Base-by-base conservation (phyloP, 176 grass and related monocot genomes). In the Saccharum spontaneum region DNA sequence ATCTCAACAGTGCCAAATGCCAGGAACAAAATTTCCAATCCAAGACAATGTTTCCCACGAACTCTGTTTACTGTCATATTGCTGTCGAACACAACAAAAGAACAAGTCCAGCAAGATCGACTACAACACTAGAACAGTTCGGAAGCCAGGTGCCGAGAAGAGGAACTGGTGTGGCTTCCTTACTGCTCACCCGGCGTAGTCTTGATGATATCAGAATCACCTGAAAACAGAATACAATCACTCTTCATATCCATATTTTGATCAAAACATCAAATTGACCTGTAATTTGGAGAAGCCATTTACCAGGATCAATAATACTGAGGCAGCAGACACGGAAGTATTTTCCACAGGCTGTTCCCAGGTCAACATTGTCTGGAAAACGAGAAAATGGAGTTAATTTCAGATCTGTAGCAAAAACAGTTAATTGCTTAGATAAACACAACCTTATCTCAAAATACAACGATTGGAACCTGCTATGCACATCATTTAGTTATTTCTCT, bases 271-370 rank as follows among this genome's bases (percentile, higher is more conserved):
- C 26, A 30, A 7, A 3, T 2, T 31, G 24, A 7, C 4, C 12
- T 33, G 13, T 15, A 5, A 16, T 7, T 15, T 7, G 63, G 28
- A 7, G 4, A 3, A 0, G 3, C 1, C 22, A 44, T 13, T 78
- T 92, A 96, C 91, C 88, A 41, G 94, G 91, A 82, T 96, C 94
- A 55, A 96, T 62, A 82, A 96, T 91, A 59, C 91, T 96, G 17
- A 95, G 89, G 49, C 91, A 96, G 79, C 91, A 93, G 18, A 96
- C 94, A 3, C 91, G 78, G 83, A 76, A 93, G 83, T 93, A 87
- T 85, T 96, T 96, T 78, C 94, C 94, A 55, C 94, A 96, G 33
- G 91, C 86, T 0, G 94, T 96, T 34, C 94, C 94, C 34, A 91
- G 67, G 30, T 96, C 94, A 80, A 96, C 94, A 59, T 96, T 96